Evolutionary conservation across 208 protist species (phyloP).

Genomic region (Herpetomonas tarakana): DNA sequence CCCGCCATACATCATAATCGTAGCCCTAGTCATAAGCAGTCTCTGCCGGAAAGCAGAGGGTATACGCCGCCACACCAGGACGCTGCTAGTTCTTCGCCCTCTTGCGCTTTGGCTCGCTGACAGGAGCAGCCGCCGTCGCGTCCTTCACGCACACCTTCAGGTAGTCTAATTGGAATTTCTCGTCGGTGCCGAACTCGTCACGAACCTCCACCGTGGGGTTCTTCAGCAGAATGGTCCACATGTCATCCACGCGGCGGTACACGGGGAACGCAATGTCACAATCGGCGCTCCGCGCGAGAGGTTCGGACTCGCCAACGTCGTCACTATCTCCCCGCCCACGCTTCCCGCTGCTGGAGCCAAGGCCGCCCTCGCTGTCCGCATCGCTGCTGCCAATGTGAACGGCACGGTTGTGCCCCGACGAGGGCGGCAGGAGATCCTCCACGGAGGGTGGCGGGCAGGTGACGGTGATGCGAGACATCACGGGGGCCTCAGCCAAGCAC

Average conservation of each 20-base stretch:
- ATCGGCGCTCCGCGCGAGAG: conserved; percentile 16
- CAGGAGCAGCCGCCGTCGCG: neutral
- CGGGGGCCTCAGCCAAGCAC: conserved; percentile 51
- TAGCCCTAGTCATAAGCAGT: too few species aligned
- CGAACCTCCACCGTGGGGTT: conserved; percentile 63
- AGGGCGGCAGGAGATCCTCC: neutral
- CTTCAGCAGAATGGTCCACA: conserved; percentile 87
- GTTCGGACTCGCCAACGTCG: neutral
- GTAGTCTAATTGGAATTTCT: conserved; percentile 73
- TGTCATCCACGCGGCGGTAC: conserved; percentile 59
- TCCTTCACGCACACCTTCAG: conserved; percentile 56
- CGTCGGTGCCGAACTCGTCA: conserved; percentile 48
- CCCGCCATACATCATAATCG: too few species aligned
- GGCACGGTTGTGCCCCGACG: neutral
- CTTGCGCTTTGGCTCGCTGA: neutral
- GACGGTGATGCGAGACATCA: conserved; percentile 52
- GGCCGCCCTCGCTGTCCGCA: neutral
- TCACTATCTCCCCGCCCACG: too few species aligned
- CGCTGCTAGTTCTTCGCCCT: conserved; percentile 9
- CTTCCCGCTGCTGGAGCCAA: neutral
- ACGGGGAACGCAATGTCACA: conserved; percentile 59
- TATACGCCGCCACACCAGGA: too few species aligned
- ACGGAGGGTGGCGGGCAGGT: conserved; percentile 25
- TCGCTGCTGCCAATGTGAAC: neutral
- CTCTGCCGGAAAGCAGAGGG: too few species aligned